Evolutionary conservation across 1,284 basidiomycete species (phyloP).

Genomic region (Malassezia dermatis): DNA sequence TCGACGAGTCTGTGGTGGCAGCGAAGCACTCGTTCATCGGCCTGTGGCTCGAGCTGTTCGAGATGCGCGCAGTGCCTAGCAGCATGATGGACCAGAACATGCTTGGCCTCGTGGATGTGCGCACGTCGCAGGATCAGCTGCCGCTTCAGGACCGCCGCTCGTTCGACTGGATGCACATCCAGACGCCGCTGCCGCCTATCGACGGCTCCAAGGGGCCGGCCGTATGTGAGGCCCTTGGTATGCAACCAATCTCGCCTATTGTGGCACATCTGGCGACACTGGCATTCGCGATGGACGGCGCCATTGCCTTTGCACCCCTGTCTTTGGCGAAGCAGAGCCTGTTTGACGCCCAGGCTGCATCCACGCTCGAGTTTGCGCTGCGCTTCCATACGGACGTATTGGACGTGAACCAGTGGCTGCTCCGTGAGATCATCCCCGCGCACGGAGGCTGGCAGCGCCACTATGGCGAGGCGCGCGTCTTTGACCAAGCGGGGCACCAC

Average conservation of each 20-base stretch:
- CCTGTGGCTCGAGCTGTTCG: slow-evolving; percentile 10
- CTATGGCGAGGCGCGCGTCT: slow-evolving; percentile 24
- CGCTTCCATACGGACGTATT: slow-evolving; percentile 29
- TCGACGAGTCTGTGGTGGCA: slow-evolving; percentile 9
- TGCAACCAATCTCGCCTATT: slow-evolving; percentile 7
- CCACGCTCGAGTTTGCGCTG: slow-evolving; percentile 35
- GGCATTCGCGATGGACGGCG: slow-evolving; percentile 31
- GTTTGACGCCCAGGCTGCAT: slow-evolving; percentile 22
- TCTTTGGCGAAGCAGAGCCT: slow-evolving; percentile 25
- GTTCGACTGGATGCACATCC: slow-evolving; percentile 23
- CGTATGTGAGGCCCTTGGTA: neutral
- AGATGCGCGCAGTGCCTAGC: neutral
- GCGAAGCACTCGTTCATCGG: slow-evolving; percentile 3
- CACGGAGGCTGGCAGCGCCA: slow-evolving; percentile 24
- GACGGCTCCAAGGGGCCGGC: neutral
- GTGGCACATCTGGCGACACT: slow-evolving; percentile 17
- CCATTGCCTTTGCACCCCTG: slow-evolving; percentile 36
- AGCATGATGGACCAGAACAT: slow-evolving; percentile 12
- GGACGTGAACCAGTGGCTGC: slow-evolving; percentile 24
- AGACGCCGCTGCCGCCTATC: slow-evolving; percentile 3
- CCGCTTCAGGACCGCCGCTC: slow-evolving; percentile 13
- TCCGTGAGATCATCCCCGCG: slow-evolving; percentile 29
- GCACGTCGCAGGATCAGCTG: slow-evolving; percentile 11
- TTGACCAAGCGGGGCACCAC: slow-evolving; percentile 20
- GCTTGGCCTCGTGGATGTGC: slow-evolving; percentile 9